Base-by-base conservation (phyloP, 2,329 filamentous ascomycete genomes). In the Paraconiothyrium sp. region DNA sequence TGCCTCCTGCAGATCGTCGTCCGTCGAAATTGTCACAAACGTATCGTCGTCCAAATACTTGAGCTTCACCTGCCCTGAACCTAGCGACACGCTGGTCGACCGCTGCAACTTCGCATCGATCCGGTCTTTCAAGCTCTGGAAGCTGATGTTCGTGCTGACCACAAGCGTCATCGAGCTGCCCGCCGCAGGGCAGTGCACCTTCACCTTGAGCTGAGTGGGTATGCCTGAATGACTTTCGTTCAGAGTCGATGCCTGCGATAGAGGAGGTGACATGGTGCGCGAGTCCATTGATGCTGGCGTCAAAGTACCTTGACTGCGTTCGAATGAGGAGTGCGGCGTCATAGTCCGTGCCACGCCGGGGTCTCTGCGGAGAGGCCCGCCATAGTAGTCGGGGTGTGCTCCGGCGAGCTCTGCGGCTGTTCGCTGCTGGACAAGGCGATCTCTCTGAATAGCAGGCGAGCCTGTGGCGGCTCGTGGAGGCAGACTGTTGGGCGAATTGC, bases 141-240 rank as follows among this genome's bases (percentile, higher is more conserved):
- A 98, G 44, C 92, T 91, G 72, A 98, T 98, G 76, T 96, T 97
- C 79, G 93, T 96, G 35, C 93, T 92, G 46, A 97, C 96, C 11
- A 99, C 94, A n/a, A 99, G 85, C 0, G 94, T 97, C 61, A 97
- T 91, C 69, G 96, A 96, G 74, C 94, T 95, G 50, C 91, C 91
- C 49, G 95, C 92, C 3, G 81, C 78, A 3, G 81, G 80, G 75
- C 92, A 96, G 74, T 94, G 94, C 60, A 99, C 93, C 77, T 96
- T 97, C 54, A 97, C 94, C 81, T 97, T 98, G 55, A 99, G 86
- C 74, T 98, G 95, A 8, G 92, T 93, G 74, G 77, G 85, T 74
- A 85, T 84, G 59, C 66, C 72, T 5, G 69, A 64, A 20, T 72
- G 41, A 58, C 57, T 65, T 70, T 82, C 68, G 44, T 60, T 65